phyloP scores from a whole-genome alignment of 2,329 filamentous ascomycete genomes.

The Microsporum audouinii region DNA sequence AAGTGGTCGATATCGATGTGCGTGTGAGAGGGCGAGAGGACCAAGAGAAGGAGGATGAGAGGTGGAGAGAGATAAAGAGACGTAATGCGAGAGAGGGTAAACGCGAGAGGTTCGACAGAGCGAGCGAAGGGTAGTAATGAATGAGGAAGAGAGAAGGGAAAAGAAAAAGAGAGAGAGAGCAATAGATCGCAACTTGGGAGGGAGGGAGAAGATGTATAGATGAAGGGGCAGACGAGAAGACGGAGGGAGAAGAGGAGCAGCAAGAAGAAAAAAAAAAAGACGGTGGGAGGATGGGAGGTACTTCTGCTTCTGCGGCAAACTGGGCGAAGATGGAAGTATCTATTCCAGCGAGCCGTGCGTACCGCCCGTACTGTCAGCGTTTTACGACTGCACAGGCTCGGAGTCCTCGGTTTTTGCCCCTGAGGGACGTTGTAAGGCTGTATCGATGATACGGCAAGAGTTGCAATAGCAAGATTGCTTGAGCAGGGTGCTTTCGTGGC shows the following conservation, averaged over 20 bases:
- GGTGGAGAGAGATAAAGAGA: neutral
- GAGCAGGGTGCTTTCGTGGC: neutral
- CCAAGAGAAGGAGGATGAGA: constrained; percentile 7
- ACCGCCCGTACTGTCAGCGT: constrained; percentile 3
- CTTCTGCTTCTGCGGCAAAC: neutral
- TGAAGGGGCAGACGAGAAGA: neutral
- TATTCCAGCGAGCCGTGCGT: neutral
- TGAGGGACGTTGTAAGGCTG: neutral
- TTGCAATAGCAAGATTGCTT: neutral
- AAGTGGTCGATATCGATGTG: constrained; percentile 6
- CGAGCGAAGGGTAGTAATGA: neutral
- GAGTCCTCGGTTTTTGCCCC: neutral
- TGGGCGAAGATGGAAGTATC: neutral
- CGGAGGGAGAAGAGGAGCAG: neutral
- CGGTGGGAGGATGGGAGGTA: neutral
- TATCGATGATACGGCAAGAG: neutral
- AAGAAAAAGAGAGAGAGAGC: constrained; percentile 5
- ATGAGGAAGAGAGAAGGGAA: neutral
- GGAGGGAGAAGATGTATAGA: constrained; percentile 4
- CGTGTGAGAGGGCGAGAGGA: constrained; percentile 2
- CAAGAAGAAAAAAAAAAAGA: neutral
- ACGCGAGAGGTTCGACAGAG: constrained; percentile 3
- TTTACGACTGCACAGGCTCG: constrained; percentile 2
- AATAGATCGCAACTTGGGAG: neutral
- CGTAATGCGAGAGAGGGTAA: constrained; percentile 6